Conservation (phyloP, 495 filamentous ascomycete genomes). For the Chaetomidium leptoderma region DNA sequence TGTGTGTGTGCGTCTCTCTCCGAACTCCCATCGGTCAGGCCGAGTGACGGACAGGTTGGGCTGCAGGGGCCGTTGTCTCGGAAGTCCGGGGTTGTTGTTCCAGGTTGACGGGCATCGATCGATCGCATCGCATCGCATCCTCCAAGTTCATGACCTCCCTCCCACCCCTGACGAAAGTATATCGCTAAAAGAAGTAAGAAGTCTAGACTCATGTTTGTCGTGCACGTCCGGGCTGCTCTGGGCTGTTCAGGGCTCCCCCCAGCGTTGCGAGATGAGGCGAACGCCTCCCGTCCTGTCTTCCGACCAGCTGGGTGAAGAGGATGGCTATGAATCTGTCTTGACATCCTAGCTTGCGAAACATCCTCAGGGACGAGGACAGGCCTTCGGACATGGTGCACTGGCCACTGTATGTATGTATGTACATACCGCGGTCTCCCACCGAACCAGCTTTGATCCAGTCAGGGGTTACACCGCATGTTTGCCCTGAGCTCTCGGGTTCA, state of each 20-base stretch:
- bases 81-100: background rate
- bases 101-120: background rate
- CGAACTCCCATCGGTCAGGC: background rate
- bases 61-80: background rate
- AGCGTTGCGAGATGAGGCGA: background rate
- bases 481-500: background rate
- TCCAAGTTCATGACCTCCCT: background rate
- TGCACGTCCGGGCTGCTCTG: background rate
- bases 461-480: conserved; percentile 12
- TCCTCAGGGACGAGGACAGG: background rate
- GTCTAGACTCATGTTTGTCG: background rate
- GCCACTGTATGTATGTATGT: background rate
- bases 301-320: background rate
- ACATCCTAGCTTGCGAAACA: background rate
- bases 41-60: background rate
- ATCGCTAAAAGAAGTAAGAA: background rate
- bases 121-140: no score
- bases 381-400: background rate
- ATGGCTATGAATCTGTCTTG: conserved; percentile 1
- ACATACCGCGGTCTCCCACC: background rate
- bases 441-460: background rate
- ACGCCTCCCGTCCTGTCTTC: background rate
- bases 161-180: background rate
- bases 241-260: background rate
- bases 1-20: no score